These are phyloP conservation scores for Barnettozyma hawaiiensis DNA, from an alignment of 1,139 yeast genomes.

Conservation along the genomic window DNA sequence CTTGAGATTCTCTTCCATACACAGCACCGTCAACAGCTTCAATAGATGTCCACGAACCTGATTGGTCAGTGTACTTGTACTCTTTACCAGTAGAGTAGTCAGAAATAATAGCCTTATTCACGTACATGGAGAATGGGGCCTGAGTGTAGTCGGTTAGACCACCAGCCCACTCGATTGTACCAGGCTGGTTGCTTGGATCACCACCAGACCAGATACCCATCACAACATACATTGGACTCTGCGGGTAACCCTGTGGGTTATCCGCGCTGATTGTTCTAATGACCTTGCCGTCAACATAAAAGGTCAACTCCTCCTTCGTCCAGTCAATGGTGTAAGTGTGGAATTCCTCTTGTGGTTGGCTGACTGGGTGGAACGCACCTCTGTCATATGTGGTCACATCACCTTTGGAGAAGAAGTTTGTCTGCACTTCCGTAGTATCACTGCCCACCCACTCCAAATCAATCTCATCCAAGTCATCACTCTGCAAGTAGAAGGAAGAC, in stretches of 20 bases:
- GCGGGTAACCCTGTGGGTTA: slow-evolving; percentile 63
- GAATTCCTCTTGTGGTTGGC: slow-evolving; percentile 48
- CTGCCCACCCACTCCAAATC: slow-evolving; percentile 85
- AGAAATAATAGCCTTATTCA: slow-evolving; percentile 54
- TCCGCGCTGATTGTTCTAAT: slow-evolving; percentile 54
- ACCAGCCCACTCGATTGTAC: slow-evolving; percentile 85
- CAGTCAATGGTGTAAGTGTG: slow-evolving; percentile 83
- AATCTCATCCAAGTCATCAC: slow-evolving; percentile 83
- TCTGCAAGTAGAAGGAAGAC: slow-evolving; percentile 74
- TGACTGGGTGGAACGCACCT: slow-evolving; percentile 63
- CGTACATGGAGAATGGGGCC: slow-evolving; percentile 66
- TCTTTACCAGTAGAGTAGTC: slow-evolving; percentile 78
- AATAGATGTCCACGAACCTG: slow-evolving; percentile 69
- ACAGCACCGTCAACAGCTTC: slow-evolving; percentile 57
- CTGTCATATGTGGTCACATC: slow-evolving; percentile 69
- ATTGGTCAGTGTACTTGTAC: slow-evolving; percentile 56
- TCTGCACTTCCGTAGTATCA: slow-evolving; percentile 65
- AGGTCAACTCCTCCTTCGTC: slow-evolving; percentile 54
- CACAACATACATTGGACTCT: slow-evolving; percentile 66
- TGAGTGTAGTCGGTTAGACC: slow-evolving; percentile 60
- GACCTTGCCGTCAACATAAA: slow-evolving; percentile 56
- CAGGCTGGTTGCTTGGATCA: slow-evolving; percentile 55
- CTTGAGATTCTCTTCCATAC: slow-evolving; percentile 52
- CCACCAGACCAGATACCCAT: slow-evolving; percentile 85
- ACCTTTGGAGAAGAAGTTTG: slow-evolving; percentile 81